These are phyloP conservation scores for Pseudogymnoascus destructans DNA, from an alignment of 2,329 filamentous ascomycete species.

Conservation along the genomic window DNA sequence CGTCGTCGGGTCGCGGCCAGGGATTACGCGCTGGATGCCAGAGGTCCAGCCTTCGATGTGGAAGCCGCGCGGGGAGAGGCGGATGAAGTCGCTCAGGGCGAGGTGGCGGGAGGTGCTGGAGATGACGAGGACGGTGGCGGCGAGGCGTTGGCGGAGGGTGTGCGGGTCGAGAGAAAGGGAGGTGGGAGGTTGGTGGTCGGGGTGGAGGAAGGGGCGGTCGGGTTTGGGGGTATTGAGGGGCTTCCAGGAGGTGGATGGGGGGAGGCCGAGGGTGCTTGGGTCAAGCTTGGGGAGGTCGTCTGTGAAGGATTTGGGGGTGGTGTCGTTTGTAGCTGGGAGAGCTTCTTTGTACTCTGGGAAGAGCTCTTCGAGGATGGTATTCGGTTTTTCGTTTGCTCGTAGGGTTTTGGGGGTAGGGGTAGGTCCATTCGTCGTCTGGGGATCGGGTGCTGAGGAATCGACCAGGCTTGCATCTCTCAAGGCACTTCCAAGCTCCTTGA, in stretches of 20 bases:
- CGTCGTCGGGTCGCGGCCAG: constrained; percentile 49
- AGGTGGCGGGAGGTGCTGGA: constrained; percentile 45
- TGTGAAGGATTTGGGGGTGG: not conserved
- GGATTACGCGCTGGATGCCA: constrained; percentile 40
- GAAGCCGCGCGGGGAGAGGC: constrained; percentile 45
- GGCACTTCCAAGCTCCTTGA: not conserved
- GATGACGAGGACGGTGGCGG: constrained; percentile 36
- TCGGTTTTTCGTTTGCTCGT: constrained; percentile 17
- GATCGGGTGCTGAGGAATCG: not conserved
- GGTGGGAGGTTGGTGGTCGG: not conserved
- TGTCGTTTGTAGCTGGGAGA: not conserved
- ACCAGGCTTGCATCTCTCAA: not conserved
- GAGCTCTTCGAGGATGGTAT: not conserved
- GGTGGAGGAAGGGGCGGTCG: constrained; percentile 7
- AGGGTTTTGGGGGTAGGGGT: not conserved
- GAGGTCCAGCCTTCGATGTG: constrained; percentile 57
- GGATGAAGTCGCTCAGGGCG: constrained; percentile 55
- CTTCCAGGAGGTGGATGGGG: constrained; percentile 9
- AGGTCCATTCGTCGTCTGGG: not conserved
- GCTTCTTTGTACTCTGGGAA: constrained; percentile 1
- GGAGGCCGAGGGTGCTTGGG: not conserved
- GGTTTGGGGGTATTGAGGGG: constrained; percentile 1
- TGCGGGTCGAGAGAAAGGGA: not conserved
- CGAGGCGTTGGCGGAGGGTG: not conserved
- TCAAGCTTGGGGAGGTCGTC: not conserved